Percentiles rank a stretch among this genome's conserved stretches.
Evolutionary conservation across 148 eudicot genomes (phyloP).

Genomic region (Amaranthus hypochondriacus): DNA sequence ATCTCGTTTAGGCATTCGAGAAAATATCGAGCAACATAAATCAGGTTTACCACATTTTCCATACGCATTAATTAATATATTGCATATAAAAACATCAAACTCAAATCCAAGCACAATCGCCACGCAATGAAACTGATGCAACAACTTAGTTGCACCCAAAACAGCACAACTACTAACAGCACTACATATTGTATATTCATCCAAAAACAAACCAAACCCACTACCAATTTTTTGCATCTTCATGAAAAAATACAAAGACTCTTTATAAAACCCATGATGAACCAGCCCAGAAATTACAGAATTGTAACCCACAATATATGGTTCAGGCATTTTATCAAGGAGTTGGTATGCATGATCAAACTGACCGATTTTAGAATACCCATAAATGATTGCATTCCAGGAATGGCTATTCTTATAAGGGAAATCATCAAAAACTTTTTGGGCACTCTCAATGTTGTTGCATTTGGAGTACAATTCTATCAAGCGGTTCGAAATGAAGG

Average conservation of each 20-base stretch:
- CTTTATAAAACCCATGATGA: slow-evolving; percentile 38
- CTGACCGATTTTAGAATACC: slow-evolving; percentile 34
- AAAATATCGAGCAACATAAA: slow-evolving; percentile 36
- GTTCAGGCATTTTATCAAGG: slow-evolving; percentile 67
- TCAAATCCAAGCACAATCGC: slow-evolving; percentile 40
- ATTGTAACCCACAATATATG: slow-evolving; percentile 50
- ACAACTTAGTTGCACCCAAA: slow-evolving; percentile 26
- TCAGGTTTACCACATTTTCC: slow-evolving; percentile 57
- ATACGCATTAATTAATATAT: slow-evolving; percentile 61
- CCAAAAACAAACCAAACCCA: slow-evolving; percentile 32
- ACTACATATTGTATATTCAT: slow-evolving; percentile 51
- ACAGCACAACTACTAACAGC: slow-evolving; percentile 47
- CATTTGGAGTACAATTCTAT: slow-evolving; percentile 54
- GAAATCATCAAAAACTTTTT: slow-evolving; percentile 48
- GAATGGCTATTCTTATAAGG: slow-evolving; percentile 46
- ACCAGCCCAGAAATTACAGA: slow-evolving; percentile 49
- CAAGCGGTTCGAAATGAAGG: slow-evolving; percentile 53
- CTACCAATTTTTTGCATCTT: slow-evolving; percentile 31
- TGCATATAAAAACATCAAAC: slow-evolving; percentile 38
- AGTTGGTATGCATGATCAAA: slow-evolving; percentile 37
- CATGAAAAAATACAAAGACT: slow-evolving; percentile 38
- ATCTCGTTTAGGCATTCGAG: slow-evolving; percentile 50
- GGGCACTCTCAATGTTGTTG: slow-evolving; percentile 42
- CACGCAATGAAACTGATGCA: slow-evolving; percentile 53
- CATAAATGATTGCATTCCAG: slow-evolving; percentile 62